A percentile compares a stretch with the other conserved stretches of the same genome.
phyloP scores from a whole-genome alignment of 345 rosid species.

The Barbarea vulgaris region DNA sequence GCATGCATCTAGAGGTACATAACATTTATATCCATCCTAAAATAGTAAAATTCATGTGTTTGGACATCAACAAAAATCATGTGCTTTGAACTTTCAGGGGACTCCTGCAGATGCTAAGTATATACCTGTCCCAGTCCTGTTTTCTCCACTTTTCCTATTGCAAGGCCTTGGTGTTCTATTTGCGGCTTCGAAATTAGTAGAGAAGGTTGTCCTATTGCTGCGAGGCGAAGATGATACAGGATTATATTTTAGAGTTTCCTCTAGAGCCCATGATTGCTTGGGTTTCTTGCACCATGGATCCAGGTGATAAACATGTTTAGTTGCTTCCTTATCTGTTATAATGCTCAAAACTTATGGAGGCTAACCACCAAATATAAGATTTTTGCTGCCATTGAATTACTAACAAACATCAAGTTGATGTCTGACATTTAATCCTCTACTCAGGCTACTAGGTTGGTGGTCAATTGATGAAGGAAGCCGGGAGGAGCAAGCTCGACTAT shows the following conservation, averaged over 20 bases:
- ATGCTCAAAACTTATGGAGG: background rate
- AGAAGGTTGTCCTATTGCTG: slow-evolving; percentile 67
- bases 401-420: slow-evolving; percentile 4
- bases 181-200: slow-evolving; percentile 70
- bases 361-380: background rate
- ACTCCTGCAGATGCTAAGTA: slow-evolving; percentile 80
- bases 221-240: slow-evolving; percentile 74
- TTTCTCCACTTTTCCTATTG: slow-evolving; percentile 85
- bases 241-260: slow-evolving; percentile 71
- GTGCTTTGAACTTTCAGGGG: slow-evolving; percentile 63
- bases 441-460: slow-evolving; percentile 95
- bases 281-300: slow-evolving; percentile 97
- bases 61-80: slow-evolving; percentile 34
- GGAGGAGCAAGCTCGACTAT: slow-evolving; percentile 88
- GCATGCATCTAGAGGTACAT: slow-evolving; percentile 89
- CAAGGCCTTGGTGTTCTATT: slow-evolving; percentile 85
- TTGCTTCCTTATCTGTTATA: slow-evolving; percentile 38
- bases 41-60: slow-evolving; percentile 5
- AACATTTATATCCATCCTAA: slow-evolving; percentile 33
- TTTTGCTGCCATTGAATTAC: background rate
- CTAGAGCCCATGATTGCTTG: slow-evolving; percentile 75
- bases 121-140: slow-evolving; percentile 76
- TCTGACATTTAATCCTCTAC: slow-evolving; percentile 21
- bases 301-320: slow-evolving; percentile 77
- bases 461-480: slow-evolving; percentile 88